Base-by-base conservation (phyloP, 1,284 basidiomycete genomes). In the Thelephora terrestris region DNA sequence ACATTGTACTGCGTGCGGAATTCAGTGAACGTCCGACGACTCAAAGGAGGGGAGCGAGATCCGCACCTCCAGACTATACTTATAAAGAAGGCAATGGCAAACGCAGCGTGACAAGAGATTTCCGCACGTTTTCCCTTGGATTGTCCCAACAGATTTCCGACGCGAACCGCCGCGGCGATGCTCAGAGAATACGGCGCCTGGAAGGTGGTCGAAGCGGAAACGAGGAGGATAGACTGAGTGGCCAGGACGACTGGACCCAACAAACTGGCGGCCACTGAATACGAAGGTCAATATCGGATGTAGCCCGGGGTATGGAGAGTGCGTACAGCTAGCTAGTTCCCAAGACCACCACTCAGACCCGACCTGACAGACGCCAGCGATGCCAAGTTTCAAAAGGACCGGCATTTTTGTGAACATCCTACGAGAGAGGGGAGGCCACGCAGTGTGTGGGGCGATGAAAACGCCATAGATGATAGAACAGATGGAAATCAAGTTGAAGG, bases 341-440 rank as follows among this genome's bases (percentile, higher is more conserved):
- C 91, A 93, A 34, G 83, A 82, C 89, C 90, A 93, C 91, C 91
- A 94, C 61, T 94, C 91, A 7, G 79, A 79, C 1, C 85, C 87
- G 29, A 69, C 74, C 54, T 78, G 76, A 9, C 68, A 79, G 20
- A 89, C 79, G 21, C 91, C 88, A 5, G 85, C 85, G 20, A 91
- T 58, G 5, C 89, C 91, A 7, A 96, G 69, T 29, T 76, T 77
- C 1, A 84, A 71, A 27, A 93, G 69, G 16, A 88, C 74, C 7
- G 86, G 83, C 2, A 94, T 69, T 51, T 78, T 80, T 1, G 76
- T 78, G 64, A 91, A 87, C 54, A 73, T 75, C 7, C 78, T 71
- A 25, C 71, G 67, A 1, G 78, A 76, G 34, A 94, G 63, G 0
- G 91, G 92, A 58, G 88, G 76, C 90, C 92, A 96, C 0, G 92